Percentiles rank a stretch among this genome's conserved stretches.
phyloP scores from a whole-genome alignment of 371 early-diverging fungal genomes.

The Funneliformis caledonium region DNA sequence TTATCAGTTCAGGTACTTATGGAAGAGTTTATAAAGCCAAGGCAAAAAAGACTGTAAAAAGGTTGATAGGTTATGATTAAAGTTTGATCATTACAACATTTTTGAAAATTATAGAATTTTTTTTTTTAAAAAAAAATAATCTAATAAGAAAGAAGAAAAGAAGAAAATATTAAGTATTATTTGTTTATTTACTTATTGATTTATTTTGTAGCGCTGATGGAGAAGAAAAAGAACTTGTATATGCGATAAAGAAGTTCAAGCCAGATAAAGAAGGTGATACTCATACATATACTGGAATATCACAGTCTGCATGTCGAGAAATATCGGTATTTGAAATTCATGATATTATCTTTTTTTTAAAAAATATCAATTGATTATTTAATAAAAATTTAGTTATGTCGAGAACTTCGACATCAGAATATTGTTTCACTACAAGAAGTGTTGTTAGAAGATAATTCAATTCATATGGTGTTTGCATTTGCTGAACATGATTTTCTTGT shows the following conservation, averaged over 20 bases:
- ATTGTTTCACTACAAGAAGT: slow-evolving; percentile 86
- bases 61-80: neutral
- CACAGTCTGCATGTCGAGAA: slow-evolving; percentile 94
- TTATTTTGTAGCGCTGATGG: neutral
- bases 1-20: slow-evolving; percentile 93
- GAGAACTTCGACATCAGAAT: slow-evolving; percentile 89
- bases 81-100: too few species aligned
- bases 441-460: slow-evolving; percentile 85
- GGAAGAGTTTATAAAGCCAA: slow-evolving; percentile 93
- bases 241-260: slow-evolving; percentile 94
- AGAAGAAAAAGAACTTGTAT: slow-evolving; percentile 50
- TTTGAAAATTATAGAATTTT: neutral
- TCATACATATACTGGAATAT: slow-evolving; percentile 81
- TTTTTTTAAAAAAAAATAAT: neutral
- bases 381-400: slow-evolving; percentile 65
- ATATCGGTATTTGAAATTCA: slow-evolving; percentile 57
- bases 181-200: too few species aligned
- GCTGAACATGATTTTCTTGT: slow-evolving; percentile 93
- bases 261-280: slow-evolving; percentile 92
- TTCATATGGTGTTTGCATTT: slow-evolving; percentile 95
- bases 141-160: too few species aligned
- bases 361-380: neutral
- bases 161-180: too few species aligned
- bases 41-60: slow-evolving; percentile 63
- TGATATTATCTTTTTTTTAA: neutral